phyloP scores from a whole-genome alignment of 2,329 filamentous ascomycete genomes.

The Colletotrichum godetiae region DNA sequence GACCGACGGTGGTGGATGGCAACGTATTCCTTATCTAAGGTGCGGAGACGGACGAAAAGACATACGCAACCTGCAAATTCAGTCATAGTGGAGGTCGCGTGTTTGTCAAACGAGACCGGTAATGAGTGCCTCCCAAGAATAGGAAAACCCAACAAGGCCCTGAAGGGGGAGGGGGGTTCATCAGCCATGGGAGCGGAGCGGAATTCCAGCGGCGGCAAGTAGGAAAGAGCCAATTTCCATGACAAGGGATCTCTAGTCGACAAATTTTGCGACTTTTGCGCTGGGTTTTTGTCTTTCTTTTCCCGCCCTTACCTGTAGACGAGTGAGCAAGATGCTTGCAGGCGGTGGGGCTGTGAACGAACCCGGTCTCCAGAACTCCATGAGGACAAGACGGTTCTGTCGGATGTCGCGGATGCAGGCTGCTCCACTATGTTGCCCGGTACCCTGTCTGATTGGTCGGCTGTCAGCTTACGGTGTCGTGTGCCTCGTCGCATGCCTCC shows the following conservation, averaged over 20 bases:
- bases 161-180: not conserved
- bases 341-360: slow-evolving; percentile 13
- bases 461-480: slow-evolving; percentile 6
- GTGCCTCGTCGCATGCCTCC: slow-evolving; percentile 5
- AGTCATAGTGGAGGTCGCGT: slow-evolving; percentile 5
- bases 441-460: slow-evolving; percentile 13
- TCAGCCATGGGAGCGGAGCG: not conserved
- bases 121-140: not conserved
- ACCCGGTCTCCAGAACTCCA: not conserved
- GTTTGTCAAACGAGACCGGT: not conserved
- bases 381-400: slow-evolving; percentile 24
- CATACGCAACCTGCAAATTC: not conserved
- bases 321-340: not conserved
- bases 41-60: not conserved
- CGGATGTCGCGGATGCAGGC: slow-evolving; percentile 31
- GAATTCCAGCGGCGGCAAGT: not conserved
- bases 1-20: not conserved
- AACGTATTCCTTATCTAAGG: not conserved
- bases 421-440: slow-evolving; percentile 5
- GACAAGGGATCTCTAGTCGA: not conserved
- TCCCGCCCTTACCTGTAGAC: not conserved
- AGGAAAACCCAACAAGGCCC: not conserved
- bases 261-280: not conserved
- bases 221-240: not conserved
- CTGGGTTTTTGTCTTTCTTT: not conserved